Evolutionary conservation across 805 yeast genomes (phyloP), one percentile per base, ranked within the genome.

Genomic region (Cyberlindnera subsufficiens): DNA sequence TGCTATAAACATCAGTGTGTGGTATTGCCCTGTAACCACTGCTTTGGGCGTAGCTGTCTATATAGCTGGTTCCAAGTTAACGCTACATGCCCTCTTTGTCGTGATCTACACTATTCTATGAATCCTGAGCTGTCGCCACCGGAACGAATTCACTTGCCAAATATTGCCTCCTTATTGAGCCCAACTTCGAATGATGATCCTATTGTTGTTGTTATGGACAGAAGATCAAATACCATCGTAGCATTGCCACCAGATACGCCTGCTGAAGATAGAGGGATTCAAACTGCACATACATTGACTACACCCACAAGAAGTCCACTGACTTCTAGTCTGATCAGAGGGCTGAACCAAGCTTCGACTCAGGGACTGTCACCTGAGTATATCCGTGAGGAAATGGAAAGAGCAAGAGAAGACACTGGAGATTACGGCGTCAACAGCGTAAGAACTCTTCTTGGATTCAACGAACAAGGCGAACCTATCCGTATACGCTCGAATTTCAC

Each of bases 21-120:
- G 1, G 67, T 74, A 44, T 69, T 91, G 74, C 93, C 96, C 0
- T 91, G 99, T 61, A 79, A 79, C 8, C 99, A 91, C 58, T 58
- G 80, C 0, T 91, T 93, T 68, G 98, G 99, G 6, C 73, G 80
- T 47, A 74, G 77, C n/a, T 91, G 99, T 66, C 67, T 89, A 19
- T 75, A 71, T 44, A 86, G 83, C 53, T 91, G 99, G 99, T 74
- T 91, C 39, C 75, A 73, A 46, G 66, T 75, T 19, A 80, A 84
- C 53, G 74, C 77, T 27, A 77, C 87, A 2, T 90, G 98, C 60
- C 99, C 99, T 0, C 64, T 91, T 37, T 91, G 99, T 60, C 78
- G 98, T 44, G 68, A 68, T 15, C 66, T 72, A 17, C 53, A 54
- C 8, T 53, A 58, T 25, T 38, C 45, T 14, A 54, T 50, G 10